Evolutionary conservation across 2,329 filamentous ascomycete species (phyloP), one percentile per base, ranked within the genome.

Genomic region (Chaetomium strumarium): DNA sequence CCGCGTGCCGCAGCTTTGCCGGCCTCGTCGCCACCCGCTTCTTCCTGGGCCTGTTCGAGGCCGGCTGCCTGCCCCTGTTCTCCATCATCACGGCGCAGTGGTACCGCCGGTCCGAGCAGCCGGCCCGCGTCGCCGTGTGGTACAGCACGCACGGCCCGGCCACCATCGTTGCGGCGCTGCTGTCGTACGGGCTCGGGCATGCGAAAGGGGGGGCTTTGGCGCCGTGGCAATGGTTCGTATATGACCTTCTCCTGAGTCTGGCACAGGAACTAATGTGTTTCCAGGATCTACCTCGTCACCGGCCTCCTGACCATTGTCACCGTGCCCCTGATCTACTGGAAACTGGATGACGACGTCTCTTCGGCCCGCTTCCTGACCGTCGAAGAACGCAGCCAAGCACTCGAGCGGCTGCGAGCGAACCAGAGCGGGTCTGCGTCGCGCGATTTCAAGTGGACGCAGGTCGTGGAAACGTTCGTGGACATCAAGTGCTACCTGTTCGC

Each of bases 371-470:
- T 34, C 9, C 33, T 34, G 33, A 34, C 33, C 14, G 33, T 10
- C 51, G 60, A 14, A 3, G 38, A 40, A 40, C 81, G 0, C 67
- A 83, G 10, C 33, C 33, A 34, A 34, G 85, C 84, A 0, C 72
- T 90, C 24, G 87, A 89, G 57, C 77, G 88, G 0, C 80, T 92
- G 6, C 76, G 86, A 0, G 75, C 81, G 1, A 92, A 92, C 60
- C 82, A 89, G 64, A 88, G 88, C 55, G 88, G 88, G 0, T 83
- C 87, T 14, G 85, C 84, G 1, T 86, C 81, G 55, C 82, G 83
- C 58, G 76, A 86, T 56, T 87, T 85, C 68, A 86, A 86, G 57
- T 73, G 77, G 70, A 75, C 78, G 19, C 88, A 93, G 57, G 71
- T 86, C 1, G 72, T 77, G 14, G 76, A 81, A 54, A 66, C 70